Conservation (phyloP, 192 early-diverging fungal species). For the Coemansia sp. region DNA sequence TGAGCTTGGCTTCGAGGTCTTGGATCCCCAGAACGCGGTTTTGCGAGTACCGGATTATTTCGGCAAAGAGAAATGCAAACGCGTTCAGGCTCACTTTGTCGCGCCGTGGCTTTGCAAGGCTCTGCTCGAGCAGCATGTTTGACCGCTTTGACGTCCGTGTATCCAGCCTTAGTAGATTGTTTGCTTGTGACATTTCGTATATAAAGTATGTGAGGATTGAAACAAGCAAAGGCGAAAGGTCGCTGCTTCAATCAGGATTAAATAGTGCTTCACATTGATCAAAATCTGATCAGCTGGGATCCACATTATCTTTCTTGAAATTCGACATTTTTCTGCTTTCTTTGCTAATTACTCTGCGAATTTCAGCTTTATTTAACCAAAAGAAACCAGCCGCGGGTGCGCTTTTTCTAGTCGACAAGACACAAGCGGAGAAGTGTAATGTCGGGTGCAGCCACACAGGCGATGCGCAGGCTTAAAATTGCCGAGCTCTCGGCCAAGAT, state of each 20-base stretch:
- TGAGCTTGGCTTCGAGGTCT: conserved; percentile 90
- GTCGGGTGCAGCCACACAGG: conserved; percentile 22
- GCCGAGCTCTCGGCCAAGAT: conserved; percentile 63
- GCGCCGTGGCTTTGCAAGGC: conserved; percentile 68
- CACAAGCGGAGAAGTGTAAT: conserved; percentile 10
- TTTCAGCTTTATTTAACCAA: conserved; percentile 2
- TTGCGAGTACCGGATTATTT: conserved; percentile 96
- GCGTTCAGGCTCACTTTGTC: conserved; percentile 79
- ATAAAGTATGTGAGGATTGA: background rate
- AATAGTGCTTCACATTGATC: background rate
- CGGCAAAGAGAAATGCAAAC: conserved; percentile 89
- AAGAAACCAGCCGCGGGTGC: background rate
- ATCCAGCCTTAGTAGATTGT: conserved; percentile 37
- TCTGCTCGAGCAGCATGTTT: conserved; percentile 70
- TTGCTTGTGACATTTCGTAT: conserved; percentile 20
- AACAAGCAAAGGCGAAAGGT: background rate
- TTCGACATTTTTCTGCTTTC: background rate
- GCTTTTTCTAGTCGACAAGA: background rate
- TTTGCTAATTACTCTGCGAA: background rate
- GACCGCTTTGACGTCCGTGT: conserved; percentile 46
- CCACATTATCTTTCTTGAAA: background rate
- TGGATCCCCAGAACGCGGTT: conserved; percentile 92
- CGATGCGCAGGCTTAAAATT: conserved; percentile 47
- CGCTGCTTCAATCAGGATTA: no score
- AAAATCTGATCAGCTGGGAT: background rate